Evolutionary conservation across 306 rosid species (phyloP).

Genomic region (Medicago truncatula): MtrunA17r5.0-ANR NC_053045.1:43589001-43589500

Average conservation of each 20-base stretch:
- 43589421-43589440: not conserved
- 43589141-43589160: not conserved
- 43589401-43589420: not conserved
- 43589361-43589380: constrained; percentile 11
- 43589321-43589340: not conserved
- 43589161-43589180: not conserved
- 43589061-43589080: not conserved
- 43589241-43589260: not conserved
- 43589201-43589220: not conserved
- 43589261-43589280: not conserved
- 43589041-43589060: not conserved
- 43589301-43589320: constrained; percentile 1
- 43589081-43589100: not conserved
- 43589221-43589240: not conserved
- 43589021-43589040: too few species aligned
- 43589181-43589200: not conserved
- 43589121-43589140: not conserved
- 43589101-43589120: not conserved
- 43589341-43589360: not conserved
- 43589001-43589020: too few species aligned
- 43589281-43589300: not conserved
- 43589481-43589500: not conserved
- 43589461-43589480: not conserved
- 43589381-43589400: constrained; percentile 3
- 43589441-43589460: constrained; percentile 5